Base-by-base conservation (phyloP, 2,329 filamentous ascomycete genomes). In the Epichloe gansuensis region DNA sequence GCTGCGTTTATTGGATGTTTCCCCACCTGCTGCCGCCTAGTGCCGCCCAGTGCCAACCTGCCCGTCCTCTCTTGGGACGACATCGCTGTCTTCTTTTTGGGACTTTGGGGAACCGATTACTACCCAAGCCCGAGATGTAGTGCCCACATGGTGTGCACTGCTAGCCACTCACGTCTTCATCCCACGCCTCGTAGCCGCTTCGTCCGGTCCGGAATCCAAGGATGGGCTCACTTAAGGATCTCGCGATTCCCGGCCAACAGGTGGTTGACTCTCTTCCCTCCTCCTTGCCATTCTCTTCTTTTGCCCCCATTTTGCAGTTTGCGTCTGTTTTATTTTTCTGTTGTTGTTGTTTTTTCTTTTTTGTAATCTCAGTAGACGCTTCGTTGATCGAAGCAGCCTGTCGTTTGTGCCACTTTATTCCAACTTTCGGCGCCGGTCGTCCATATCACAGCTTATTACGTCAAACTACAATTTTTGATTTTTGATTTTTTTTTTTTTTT, bases 331-430 rank as follows among this genome's bases (percentile, higher is more conserved):
- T 0, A 4, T 42, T 44, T 58, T 57, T 60, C 57, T 58, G 42
- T 56, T 56, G 46, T 56, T 58, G 42, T 56, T 56, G 46, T 56
- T 59, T 37, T 52, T 34, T 3, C 52, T 23, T 57, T 61, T 52
- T 61, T 62, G 54, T 61, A 60, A 54, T 62, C 61, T 51, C 56
- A 54, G 55, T 64, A 65, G 64, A 64, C 52, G 63, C 64, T 69
- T 72, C 68, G 70, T 73, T 72, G 70, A 72, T 55, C 70, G 68
- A 70, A 65, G 67, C 65, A 69, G 65, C 67, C 69, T 67, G 63
- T 71, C 69, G 59, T 70, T 71, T 59, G 25, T 6, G 46, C 23
- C 25, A 43, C 60, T 63, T 58, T 46, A 37, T 50, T 54, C 51
- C 54, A 42, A 48, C 51, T 50, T 57, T 58, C 56, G 67, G 64